Conservation (phyloP, 2,329 filamentous ascomycete genomes). For the Aureobasidium sp. region DNA sequence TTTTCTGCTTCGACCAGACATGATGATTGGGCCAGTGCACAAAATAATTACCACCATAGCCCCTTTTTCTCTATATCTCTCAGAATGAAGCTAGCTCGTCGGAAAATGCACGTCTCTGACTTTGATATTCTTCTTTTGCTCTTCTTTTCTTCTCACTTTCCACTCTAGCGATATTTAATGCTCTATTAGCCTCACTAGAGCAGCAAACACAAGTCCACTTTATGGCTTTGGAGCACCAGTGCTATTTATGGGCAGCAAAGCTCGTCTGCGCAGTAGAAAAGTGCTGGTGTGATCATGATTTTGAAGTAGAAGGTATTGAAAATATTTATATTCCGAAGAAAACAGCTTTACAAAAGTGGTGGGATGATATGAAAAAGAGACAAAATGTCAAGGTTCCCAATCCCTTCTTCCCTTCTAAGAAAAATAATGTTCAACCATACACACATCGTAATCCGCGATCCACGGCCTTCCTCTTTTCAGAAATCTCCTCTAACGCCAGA, state of each 20-base stretch:
- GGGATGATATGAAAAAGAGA: background rate
- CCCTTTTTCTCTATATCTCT: background rate
- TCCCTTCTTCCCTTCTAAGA: background rate
- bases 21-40: background rate
- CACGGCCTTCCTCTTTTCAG: background rate
- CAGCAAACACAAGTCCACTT: background rate
- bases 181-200: background rate
- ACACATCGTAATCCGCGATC: background rate
- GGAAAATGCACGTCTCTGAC: background rate
- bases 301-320: background rate
- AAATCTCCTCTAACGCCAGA: slow-evolving; percentile 1
- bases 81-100: background rate
- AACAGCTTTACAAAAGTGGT: background rate
- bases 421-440: background rate
- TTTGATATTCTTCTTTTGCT: background rate
- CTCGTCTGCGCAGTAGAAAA: background rate
- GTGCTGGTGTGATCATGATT: background rate
- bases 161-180: background rate
- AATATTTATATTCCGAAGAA: background rate
- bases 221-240: background rate
- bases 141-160: background rate
- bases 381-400: background rate
- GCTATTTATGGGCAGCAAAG: background rate
- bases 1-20: background rate
- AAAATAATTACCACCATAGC: background rate